Conservation (phyloP, 2,329 filamentous ascomycete species). For the Ophiostoma australiae region DNA sequence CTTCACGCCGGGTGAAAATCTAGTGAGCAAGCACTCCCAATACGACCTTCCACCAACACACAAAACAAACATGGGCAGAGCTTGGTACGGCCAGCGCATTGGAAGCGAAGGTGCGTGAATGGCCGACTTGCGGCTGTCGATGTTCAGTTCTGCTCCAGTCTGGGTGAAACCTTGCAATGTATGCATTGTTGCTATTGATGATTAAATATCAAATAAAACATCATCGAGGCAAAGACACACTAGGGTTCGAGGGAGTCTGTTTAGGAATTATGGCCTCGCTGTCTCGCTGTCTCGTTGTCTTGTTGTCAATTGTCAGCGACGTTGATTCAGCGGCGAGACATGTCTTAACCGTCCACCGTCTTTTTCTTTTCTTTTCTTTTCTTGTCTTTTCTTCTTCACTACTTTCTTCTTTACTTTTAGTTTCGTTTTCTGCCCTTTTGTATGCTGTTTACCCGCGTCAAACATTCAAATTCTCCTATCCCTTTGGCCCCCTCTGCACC, state of each 20-base stretch:
- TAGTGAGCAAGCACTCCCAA: not conserved
- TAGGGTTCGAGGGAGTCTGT: not conserved
- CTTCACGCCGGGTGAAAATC: conserved; percentile 2
- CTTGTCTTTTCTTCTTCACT: not conserved
- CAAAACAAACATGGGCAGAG: not conserved
- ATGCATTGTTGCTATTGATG: not conserved
- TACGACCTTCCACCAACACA: not conserved
- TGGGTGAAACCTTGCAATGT: not conserved
- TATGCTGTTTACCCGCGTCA: not conserved
- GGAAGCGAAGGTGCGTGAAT: conserved; percentile 7
- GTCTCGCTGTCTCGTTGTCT: not conserved
- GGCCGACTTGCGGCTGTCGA: not conserved
- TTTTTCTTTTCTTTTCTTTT: not conserved
- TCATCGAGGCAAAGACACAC: not conserved
- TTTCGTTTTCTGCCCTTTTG: not conserved
- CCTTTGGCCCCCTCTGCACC: not conserved
- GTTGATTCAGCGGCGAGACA: not conserved
- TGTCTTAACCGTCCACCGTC: not conserved
- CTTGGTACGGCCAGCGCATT: not conserved
- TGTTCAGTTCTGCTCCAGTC: not conserved
- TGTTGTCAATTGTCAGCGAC: conserved; percentile 5
- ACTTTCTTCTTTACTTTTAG: not conserved
- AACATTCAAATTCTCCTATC: not conserved
- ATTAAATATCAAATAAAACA: not conserved
- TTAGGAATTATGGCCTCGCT: not conserved